Evolutionary conservation across 1,139 yeast species (phyloP), one percentile per base, ranked within the genome.

Genomic region (Blastobotrys proliferans): DNA sequence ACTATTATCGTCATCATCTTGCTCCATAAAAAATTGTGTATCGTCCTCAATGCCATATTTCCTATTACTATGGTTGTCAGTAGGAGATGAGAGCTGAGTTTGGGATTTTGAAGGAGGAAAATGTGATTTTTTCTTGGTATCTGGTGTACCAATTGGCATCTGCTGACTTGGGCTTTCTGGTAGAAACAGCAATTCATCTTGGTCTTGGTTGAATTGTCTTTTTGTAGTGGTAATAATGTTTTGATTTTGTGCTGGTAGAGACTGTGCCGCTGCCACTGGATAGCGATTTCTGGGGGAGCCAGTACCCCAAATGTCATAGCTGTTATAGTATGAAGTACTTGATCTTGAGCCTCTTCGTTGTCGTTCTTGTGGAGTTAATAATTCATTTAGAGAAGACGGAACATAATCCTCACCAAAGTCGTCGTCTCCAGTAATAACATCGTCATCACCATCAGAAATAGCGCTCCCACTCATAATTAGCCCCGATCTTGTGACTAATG

Each of bases 291-390:
- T 17, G 22, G 37, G 37, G 5, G 37, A 33, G 6, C 37, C 37
- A n/a, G 33, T 37, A 17, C 34, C 37, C 43, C 43, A 39, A 19
- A 39, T 33, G 28, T 39, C 43, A 19, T 21, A 21, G 18, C 34
- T 34, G 25, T 22, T 26, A 2, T 10, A 5, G 17, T n/a, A 21
- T 14, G 11, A 3, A 14, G 3, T 14, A 13, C 4, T 24, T 9
- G 43, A 34, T 8, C 43, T 28, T 16, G 46, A 43, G 11, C 42
- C 46, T 3, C 46, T 27, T 47, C 94, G 67, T 51, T 71, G 67
- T 22, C 82, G 65, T 58, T 86, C 94, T 53, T 81, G 86, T 0
- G 94, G 94, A 1, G 95, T 85, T 38, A 86, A 66, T 42, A 84
- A 67, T 53, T 84, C 94, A 16, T 80, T 75, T 34, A 86, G 66